Conservation (phyloP, 1,284 basidiomycete species). For the Mycena sp. region DNA sequence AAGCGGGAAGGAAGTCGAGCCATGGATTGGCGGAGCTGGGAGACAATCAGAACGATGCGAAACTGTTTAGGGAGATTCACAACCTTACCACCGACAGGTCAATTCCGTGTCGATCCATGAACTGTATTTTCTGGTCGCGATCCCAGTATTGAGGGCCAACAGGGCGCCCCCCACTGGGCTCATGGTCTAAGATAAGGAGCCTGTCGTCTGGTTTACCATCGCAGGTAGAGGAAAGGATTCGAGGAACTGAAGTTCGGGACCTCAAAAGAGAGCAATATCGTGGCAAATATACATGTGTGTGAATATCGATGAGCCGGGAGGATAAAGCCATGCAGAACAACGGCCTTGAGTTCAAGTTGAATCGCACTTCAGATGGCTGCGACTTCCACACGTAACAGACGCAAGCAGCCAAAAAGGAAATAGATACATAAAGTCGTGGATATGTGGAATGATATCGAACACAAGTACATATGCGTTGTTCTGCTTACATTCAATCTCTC, state of each 20-base stretch:
- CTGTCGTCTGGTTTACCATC: conserved; percentile 66
- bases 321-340: not conserved
- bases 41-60: not conserved
- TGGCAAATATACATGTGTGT: conserved; percentile 49
- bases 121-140: conserved; percentile 75
- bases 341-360: no score
- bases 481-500: conserved; percentile 10
- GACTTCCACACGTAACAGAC: no score
- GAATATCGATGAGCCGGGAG: not conserved
- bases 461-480: no score
- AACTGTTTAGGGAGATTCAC: not conserved
- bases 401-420: no score
- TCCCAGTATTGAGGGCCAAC: conserved; percentile 81
- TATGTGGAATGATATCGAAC: no score
- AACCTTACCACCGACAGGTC: conserved; percentile 76
- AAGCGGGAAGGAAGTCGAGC: conserved; percentile 82
- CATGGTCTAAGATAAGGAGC: conserved; percentile 78
- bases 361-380: no score
- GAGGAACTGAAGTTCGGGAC: conserved; percentile 67
- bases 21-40: conserved; percentile 84
- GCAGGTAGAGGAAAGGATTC: conserved; percentile 66
- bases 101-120: conserved; percentile 82
- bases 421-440: no score
- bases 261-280: conserved; percentile 75
- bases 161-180: conserved; percentile 76